These are phyloP conservation scores for Triadica sebifera DNA, from an alignment of 345 rosid genomes.

Conservation along the genomic window DNA sequence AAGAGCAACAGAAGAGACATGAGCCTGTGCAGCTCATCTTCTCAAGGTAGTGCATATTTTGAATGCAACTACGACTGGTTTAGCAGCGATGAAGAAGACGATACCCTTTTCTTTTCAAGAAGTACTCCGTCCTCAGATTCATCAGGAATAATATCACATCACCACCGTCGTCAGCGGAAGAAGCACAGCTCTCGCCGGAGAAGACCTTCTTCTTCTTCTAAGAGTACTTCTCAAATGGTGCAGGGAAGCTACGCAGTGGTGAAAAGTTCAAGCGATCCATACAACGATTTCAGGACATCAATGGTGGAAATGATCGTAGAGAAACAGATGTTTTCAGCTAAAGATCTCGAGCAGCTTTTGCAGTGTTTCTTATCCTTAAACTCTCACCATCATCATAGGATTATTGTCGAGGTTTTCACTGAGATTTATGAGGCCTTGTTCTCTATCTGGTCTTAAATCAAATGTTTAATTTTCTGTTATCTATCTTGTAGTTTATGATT, in stretches of 20 bases:
- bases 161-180: conserved; percentile 5
- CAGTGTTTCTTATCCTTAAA: background rate
- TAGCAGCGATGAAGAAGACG: conserved; percentile 64
- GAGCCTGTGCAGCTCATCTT: conserved; percentile 43
- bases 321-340: conserved; percentile 54
- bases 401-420: background rate
- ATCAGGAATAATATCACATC: conserved; percentile 26
- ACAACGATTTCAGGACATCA: conserved; percentile 61
- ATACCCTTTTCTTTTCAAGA: conserved; percentile 66
- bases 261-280: conserved; percentile 49
- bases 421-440: conserved; percentile 17
- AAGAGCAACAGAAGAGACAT: conserved; percentile 10
- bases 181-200: conserved; percentile 18
- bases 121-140: conserved; percentile 65
- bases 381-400: no score
- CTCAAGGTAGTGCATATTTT: conserved; percentile 42
- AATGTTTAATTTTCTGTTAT: background rate
- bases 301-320: conserved; percentile 80
- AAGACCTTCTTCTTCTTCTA: background rate
- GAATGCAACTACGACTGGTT: conserved; percentile 46
- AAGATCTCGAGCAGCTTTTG: conserved; percentile 58
- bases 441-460: conserved; percentile 10
- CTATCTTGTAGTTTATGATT: background rate
- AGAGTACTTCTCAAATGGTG: conserved; percentile 21
- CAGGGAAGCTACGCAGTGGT: conserved; percentile 81